Evolutionary conservation across 2,329 filamentous ascomycete species (phyloP), one percentile per base, ranked within the genome.

Genomic region (Phyllosticta citriasiana): DNA sequence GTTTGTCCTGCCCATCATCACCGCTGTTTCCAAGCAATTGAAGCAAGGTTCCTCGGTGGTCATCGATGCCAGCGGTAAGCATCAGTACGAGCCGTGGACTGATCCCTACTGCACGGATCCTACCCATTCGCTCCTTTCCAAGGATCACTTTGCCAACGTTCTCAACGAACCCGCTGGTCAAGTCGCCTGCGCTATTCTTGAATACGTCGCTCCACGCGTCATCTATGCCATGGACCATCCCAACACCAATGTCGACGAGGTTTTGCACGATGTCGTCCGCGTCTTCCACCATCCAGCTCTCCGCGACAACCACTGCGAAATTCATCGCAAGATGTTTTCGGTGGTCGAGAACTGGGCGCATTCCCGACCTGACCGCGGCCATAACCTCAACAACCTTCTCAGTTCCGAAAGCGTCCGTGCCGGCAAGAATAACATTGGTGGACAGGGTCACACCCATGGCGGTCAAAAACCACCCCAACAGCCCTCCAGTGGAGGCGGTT

Each of bases 191-290:
- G 70, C 68, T 0, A 88, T 96, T 62, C 77, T 97, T 25, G 86
- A 95, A 78, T 97, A 96, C 68, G 84, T 88, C 33, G 89, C 91
- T 1, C 93, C 93, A 1, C 88, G 93, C 35, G 78, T 97, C 55
- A 80, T 99, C 22, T 96, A 93, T 70, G 93, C 92, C 3, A 97
- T 92, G 91, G 89, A 97, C 65, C 89, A 97, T 71, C 84, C 88
- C 2, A 85, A 87, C 53, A 86, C 96, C 0, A 84, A 90, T 0
- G 87, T 94, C 3, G 84, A 95, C 47, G 88, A 95, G 73, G 88
- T 97, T 0, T 80, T 92, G 64, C 80, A 89, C 64, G 93, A 97
- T 66, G 84, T 95, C 51, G 77, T 91, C 55, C 84, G 84, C 25
- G 86, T 90, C 10, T 96, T 97, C 77, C 94, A 99, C 72, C 94